phyloP scores from a whole-genome alignment of 1,284 basidiomycete genomes.

The Boletus austroedulis region DNA sequence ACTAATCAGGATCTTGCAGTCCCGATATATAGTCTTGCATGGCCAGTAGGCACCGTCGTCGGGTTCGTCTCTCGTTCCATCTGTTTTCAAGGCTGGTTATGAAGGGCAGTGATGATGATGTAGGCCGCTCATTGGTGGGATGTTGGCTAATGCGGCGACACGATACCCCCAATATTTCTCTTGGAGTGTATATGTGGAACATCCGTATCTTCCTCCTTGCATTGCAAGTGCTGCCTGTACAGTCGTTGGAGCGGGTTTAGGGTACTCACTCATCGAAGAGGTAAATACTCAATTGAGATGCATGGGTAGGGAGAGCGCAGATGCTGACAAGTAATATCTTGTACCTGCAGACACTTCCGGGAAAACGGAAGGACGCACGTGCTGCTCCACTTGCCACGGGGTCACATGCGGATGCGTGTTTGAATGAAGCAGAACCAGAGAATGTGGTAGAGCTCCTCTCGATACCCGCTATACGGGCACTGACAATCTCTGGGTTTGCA shows the following conservation, averaged over 20 bases:
- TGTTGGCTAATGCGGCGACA: conserved; percentile 17
- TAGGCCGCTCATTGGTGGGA: conserved; percentile 25
- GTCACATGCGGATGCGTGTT: neutral
- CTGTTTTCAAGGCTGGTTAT: neutral
- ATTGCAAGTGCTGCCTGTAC: conserved; percentile 15
- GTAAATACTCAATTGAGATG: neutral
- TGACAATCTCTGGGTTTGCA: conserved; percentile 23
- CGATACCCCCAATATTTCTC: conserved; percentile 19
- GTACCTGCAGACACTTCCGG: conserved; percentile 19
- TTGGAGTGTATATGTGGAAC: conserved; percentile 17
- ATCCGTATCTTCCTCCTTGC: conserved; percentile 29
- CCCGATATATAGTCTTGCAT: conserved; percentile 37
- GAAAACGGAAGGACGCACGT: conserved; percentile 13
- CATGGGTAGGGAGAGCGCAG: neutral
- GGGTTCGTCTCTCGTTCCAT: conserved; percentile 12
- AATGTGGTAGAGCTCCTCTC: conserved; percentile 12
- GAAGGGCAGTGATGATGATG: neutral
- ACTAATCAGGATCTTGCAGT: conserved; percentile 61
- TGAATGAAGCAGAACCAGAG: neutral
- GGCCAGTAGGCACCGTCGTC: conserved; percentile 20
- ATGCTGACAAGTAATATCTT: neutral
- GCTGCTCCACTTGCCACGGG: neutral
- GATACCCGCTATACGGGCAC: conserved; percentile 19
- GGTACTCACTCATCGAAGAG: conserved; percentile 26
- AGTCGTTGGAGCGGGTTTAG: conserved; percentile 10